Evolutionary conservation across 768 basidiomycete genomes (phyloP).

Genomic region (Rossbeevera mucosa): DNA sequence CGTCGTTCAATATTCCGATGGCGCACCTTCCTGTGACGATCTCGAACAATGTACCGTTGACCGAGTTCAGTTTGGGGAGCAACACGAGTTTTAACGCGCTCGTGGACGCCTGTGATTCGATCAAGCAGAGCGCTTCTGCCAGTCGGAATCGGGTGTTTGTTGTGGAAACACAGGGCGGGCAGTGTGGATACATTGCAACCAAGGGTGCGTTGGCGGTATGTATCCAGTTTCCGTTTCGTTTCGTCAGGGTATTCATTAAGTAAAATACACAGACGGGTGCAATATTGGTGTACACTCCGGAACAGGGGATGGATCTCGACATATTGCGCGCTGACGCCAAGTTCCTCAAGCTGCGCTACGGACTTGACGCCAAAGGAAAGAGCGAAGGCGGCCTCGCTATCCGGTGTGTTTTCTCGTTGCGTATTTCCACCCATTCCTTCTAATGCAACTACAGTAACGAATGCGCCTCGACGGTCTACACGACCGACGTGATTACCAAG

Average conservation of each 20-base stretch:
- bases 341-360: slow-evolving; percentile 83
- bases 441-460: slow-evolving; percentile 59
- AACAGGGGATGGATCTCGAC: slow-evolving; percentile 82
- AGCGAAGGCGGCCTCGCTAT: slow-evolving; percentile 93
- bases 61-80: slow-evolving; percentile 91
- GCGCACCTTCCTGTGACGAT: slow-evolving; percentile 94
- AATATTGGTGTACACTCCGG: slow-evolving; percentile 89
- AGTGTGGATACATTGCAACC: slow-evolving; percentile 92
- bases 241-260: not conserved
- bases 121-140: slow-evolving; percentile 97
- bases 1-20: slow-evolving; percentile 93
- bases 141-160: slow-evolving; percentile 96
- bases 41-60: slow-evolving; percentile 97
- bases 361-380: slow-evolving; percentile 81
- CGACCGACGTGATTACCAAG: slow-evolving; percentile 85
- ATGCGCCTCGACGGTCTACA: slow-evolving; percentile 80
- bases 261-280: slow-evolving; percentile 84
- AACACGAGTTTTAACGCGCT: slow-evolving; percentile 98
- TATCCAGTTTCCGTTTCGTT: slow-evolving; percentile 8
- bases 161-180: slow-evolving; percentile 96
- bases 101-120: slow-evolving; percentile 96
- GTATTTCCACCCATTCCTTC: not conserved
- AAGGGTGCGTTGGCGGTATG: slow-evolving; percentile 93
- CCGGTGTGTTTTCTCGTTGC: slow-evolving; percentile 46
- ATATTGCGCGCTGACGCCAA: slow-evolving; percentile 78